Base-by-base conservation (phyloP, 306 rosid species). In the Quercus suber region DNA sequence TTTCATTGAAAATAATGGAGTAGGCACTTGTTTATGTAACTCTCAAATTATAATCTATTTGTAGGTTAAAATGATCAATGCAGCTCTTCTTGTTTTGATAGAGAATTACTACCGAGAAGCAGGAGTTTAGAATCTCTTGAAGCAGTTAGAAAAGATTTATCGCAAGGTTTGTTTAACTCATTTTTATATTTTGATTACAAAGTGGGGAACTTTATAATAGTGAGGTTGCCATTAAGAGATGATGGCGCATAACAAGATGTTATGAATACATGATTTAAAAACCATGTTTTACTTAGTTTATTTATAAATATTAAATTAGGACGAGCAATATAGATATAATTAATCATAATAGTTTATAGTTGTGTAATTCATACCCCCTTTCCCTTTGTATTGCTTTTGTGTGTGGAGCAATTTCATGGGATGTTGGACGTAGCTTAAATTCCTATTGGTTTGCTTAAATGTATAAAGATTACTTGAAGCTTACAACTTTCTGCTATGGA, bases 51-150 rank as follows among this genome's bases (percentile, higher is more conserved):
- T 7, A 80, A 41, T 4, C 58, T 53, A 35, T 68, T 74, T 90
- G 77, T 87, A 92, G 94, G 98, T 93, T 77, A 96, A 91, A 76
- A 89, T 96, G 82, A 91, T 93, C 20, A 83, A 93, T 83, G 91
- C 91, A 70, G 96, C 98, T 65, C 94, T 96, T 82, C 98, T 93
- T 79, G 76, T 90, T 78, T 87, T 96, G 52, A 82, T 96, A 63
- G 99, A 96, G 85, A 93, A 86, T 85, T 96, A 96, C 78, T 95
- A 97, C 80, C 92, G 94, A 56, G 99, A 95, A 87, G 87, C 98
- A 28, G 96, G 99, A 52, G 99, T 96, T 59, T 82, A 94, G 82
- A 96, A 96, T 83, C 99, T 96, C 80, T 98, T 93, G 85, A 93
- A 96, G 91, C 98, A 96, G 67, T 89, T 96, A 57, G 99, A 93